Evolutionary conservation across 129 eudicot species (phyloP), one percentile per base, ranked within the genome.

Genomic region (Chrysanthemum lavandulifolium): DNA sequence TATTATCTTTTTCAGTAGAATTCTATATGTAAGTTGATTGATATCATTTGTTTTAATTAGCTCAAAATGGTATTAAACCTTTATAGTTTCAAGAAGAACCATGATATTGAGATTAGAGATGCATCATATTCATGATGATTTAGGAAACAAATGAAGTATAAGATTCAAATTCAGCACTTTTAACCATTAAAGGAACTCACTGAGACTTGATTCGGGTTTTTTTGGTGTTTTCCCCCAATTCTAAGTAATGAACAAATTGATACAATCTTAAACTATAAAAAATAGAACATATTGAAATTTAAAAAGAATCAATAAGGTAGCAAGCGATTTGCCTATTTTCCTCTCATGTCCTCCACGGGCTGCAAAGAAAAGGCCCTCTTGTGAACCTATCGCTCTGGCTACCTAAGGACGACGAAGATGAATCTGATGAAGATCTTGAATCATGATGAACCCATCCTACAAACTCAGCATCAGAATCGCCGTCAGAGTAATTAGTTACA

Each of bases 391-490:
- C 74, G 3, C 21, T n/a, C 67, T 58, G 56, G 69, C 79, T 73
- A 50, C 75, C 74, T 50, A 40, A 66, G 6, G 83, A 79, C 14
- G 79, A 73, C 9, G 74, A 73, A 49, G 83, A 73, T 15, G 79
- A 79, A 58, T 31, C 58, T 1, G 74, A 73, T 58, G 83, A 79
- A 58, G 83, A 73, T 33, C 71, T 67, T 58, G 83, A 79, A 48
- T 79, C 79, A 31, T 47, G 74, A 58, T 3, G 65, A 43, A 65
- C 74, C 83, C 78, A 79, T 51, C 83, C 74, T 10, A 68, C 61
- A 51, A 73, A 67, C 75, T 79, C 79, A 14, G 69, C 75, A 33
- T 79, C 79, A 0, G 83, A 79, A 54, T 79, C 83, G 50, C 83
- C 83, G 64, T 72, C 78, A 2, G 77, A 78, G 53, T 78, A 78